Conservation (phyloP, 805 yeast genomes). For the Saturnispora hagleri region DNA sequence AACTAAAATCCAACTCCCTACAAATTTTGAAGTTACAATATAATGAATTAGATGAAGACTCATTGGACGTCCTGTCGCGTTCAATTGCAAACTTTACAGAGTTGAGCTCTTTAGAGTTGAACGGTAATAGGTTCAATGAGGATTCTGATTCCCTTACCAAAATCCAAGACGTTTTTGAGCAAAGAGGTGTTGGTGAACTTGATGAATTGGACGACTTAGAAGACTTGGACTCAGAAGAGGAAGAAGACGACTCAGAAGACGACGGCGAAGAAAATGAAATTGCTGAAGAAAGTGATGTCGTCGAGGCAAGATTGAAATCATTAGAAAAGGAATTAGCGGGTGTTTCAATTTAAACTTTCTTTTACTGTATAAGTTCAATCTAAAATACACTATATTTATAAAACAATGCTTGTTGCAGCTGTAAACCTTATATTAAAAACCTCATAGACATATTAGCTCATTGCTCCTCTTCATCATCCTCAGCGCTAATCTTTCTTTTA, state of each 20-base stretch:
- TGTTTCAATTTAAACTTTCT: conserved; percentile 1
- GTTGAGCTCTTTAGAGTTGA: conserved; percentile 65
- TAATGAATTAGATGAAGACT: conserved; percentile 68
- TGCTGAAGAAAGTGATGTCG: conserved; percentile 36
- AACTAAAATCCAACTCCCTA: conserved; percentile 26
- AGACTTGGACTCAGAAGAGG: conserved; percentile 64
- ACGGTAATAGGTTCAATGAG: conserved; percentile 90
- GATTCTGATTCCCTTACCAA: conserved; percentile 63
- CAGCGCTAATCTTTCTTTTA: conserved; percentile 60
- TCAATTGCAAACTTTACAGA: conserved; percentile 49
- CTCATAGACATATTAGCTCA: background rate
- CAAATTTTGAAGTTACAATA: conserved; percentile 68
- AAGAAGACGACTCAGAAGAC: conserved; percentile 45
- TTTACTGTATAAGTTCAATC: background rate
- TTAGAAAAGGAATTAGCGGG: conserved; percentile 43
- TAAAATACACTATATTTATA: background rate
- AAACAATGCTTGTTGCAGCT: background rate
- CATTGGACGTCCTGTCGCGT: conserved; percentile 50
- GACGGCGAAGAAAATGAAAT: conserved; percentile 35
- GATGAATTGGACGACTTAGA: conserved; percentile 95
- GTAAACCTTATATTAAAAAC: background rate
- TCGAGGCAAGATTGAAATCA: conserved; percentile 27
- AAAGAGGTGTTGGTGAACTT: conserved; percentile 69
- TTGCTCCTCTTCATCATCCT: conserved; percentile 32
- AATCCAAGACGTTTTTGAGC: conserved; percentile 54